Percentiles rank a stretch among this genome's conserved stretches.
Conservation (phyloP, 1,139 yeast genomes). For the Hemisphaericaspora xylanilytica region DNA sequence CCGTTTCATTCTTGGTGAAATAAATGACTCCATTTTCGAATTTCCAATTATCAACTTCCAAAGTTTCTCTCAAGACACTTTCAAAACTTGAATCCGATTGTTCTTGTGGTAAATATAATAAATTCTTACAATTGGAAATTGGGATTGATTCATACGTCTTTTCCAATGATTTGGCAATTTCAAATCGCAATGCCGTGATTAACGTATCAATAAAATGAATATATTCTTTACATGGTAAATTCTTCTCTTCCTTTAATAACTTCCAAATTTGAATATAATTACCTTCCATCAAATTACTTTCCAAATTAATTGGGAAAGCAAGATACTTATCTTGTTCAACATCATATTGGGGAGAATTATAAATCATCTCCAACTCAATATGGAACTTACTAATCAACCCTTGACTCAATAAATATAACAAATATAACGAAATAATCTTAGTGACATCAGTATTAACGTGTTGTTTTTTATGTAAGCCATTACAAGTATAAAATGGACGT, state of each 20-base stretch:
- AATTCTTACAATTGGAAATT: conserved; percentile 74
- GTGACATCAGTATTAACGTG: conserved; percentile 56
- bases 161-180: conserved; percentile 85
- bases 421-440: conserved; percentile 73
- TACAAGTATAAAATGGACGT: conserved; percentile 65
- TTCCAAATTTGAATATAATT: conserved; percentile 92
- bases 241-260: conserved; percentile 56
- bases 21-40: conserved; percentile 57
- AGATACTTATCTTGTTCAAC: conserved; percentile 54
- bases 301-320: conserved; percentile 83
- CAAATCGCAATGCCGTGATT: conserved; percentile 74
- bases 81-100: conserved; percentile 60
- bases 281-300: conserved; percentile 95
- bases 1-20: conserved; percentile 44
- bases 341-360: conserved; percentile 46
- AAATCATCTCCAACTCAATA: conserved; percentile 77
- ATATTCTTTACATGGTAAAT: conserved; percentile 57
- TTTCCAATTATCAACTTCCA: conserved; percentile 59
- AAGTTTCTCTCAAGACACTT: conserved; percentile 52
- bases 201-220: conserved; percentile 61
- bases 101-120: conserved; percentile 69
- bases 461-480: conserved; percentile 48
- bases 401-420: conserved; percentile 72
- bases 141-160: conserved; percentile 76
- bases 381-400: conserved; percentile 88